Evolutionary conservation across 179 eudicot genomes (phyloP).

Genomic region (Actinidia arguta): DNA sequence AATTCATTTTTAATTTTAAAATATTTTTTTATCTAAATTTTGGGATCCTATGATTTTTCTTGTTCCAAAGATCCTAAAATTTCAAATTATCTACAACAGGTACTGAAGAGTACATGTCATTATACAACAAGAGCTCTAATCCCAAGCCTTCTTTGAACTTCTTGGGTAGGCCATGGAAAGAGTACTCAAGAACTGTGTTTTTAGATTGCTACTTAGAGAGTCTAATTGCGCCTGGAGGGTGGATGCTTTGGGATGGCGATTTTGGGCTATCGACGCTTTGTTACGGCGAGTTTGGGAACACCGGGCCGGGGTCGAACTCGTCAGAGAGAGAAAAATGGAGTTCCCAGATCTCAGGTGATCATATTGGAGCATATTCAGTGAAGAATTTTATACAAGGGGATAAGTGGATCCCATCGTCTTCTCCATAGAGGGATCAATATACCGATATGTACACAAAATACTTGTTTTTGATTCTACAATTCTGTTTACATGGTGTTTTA

Average conservation of each 20-base stretch:
- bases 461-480: no score
- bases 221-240: conserved; percentile 62
- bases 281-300: conserved; percentile 70
- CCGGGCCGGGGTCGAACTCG: conserved; percentile 62
- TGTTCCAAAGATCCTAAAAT: no score
- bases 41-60: no score
- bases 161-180: conserved; percentile 95
- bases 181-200: conserved; percentile 75
- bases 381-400: conserved; percentile 78
- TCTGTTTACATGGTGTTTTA: no score
- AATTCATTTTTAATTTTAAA: no score
- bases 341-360: conserved; percentile 57
- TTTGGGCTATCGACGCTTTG: conserved; percentile 68
- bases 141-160: conserved; percentile 37
- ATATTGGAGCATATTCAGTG: conserved; percentile 54
- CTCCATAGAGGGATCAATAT: no score
- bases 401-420: conserved; percentile 68
- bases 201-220: conserved; percentile 55
- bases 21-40: no score
- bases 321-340: conserved; percentile 67
- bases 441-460: no score
- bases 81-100: no score
- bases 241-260: conserved; percentile 83
- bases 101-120: conserved; percentile 39
- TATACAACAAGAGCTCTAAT: conserved; percentile 28